A percentile compares a stretch with the other conserved stretches of the same genome.
Conservation (phyloP, 768 basidiomycete species). For the Grammothele lineata region DNA sequence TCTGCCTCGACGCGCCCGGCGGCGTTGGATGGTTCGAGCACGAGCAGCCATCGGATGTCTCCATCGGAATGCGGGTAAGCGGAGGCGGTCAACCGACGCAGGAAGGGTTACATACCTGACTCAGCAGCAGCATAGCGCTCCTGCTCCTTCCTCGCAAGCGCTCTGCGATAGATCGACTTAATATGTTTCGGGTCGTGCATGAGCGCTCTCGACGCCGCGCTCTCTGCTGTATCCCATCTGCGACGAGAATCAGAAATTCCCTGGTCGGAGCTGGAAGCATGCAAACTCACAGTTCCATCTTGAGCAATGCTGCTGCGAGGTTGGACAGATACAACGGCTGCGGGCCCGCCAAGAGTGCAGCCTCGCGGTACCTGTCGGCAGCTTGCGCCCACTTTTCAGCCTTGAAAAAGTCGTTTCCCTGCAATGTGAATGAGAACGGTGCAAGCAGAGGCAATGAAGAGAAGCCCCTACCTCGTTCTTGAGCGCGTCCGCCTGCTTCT, state of each 20-base stretch:
- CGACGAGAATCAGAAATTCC: slow-evolving; percentile 10
- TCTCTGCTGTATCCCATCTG: slow-evolving; percentile 28
- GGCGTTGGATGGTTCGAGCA: slow-evolving; percentile 24
- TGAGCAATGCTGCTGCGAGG: slow-evolving; percentile 39
- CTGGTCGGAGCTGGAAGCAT: background rate
- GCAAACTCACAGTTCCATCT: slow-evolving; percentile 30
- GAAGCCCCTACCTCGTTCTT: too few relatives aligned
- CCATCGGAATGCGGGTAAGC: background rate
- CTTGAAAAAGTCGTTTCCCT: slow-evolving; percentile 45
- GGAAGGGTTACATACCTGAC: too few relatives aligned
- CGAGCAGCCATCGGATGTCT: slow-evolving; percentile 29
- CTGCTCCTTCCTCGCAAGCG: slow-evolving; percentile 28
- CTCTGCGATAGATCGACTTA: slow-evolving; percentile 34
- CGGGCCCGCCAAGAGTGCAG: slow-evolving; percentile 34
- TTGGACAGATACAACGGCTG: slow-evolving; percentile 39
- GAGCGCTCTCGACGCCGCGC: slow-evolving; percentile 26
- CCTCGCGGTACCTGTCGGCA: slow-evolving; percentile 37
- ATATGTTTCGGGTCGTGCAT: slow-evolving; percentile 26
- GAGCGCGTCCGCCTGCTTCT: too few relatives aligned
- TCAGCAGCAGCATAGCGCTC: too few relatives aligned
- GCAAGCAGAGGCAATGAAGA: too few relatives aligned
- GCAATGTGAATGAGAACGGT: too few relatives aligned
- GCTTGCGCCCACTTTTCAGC: slow-evolving; percentile 33
- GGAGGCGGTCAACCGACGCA: slow-evolving; percentile 18
- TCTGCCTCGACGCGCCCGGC: too few relatives aligned